A percentile compares a stretch with the other conserved stretches of the same genome.
phyloP scores from a whole-genome alignment of 164 flowering plant species.

The Annona squamosa region DNA sequence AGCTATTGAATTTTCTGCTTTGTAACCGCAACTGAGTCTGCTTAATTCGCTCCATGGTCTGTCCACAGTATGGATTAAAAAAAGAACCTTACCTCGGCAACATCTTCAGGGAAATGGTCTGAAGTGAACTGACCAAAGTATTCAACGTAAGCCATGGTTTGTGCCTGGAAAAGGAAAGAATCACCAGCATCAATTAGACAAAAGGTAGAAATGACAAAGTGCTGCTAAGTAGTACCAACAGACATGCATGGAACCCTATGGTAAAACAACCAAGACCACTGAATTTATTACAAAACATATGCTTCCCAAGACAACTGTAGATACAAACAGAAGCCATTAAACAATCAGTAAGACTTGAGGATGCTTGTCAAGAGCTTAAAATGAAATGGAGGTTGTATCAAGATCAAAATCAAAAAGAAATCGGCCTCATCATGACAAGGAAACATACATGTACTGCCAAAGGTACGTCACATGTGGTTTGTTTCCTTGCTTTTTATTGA shows the following conservation, averaged over 20 bases:
- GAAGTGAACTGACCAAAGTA: conserved; percentile 90
- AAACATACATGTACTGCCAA: no score
- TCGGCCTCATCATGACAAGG: no score
- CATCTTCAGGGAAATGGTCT: conserved; percentile 83
- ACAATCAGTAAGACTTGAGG: neutral
- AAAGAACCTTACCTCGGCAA: conserved; percentile 66
- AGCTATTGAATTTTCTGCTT: no score
- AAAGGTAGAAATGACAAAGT: neutral
- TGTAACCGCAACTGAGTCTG: no score
- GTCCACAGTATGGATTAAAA: neutral
- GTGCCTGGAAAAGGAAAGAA: conserved; percentile 40
- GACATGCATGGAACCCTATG: neutral
- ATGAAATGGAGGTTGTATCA: no score
- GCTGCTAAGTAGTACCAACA: neutral
- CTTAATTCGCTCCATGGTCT: no score
- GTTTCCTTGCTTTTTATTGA: no score
- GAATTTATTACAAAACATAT: neutral
- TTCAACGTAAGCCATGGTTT: conserved; percentile 86
- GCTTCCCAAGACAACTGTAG: neutral
- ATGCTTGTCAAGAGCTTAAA: no score
- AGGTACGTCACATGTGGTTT: no score
- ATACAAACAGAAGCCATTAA: neutral
- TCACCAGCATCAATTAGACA: neutral
- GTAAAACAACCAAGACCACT: no score
- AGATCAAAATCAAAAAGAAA: no score